Evolutionary conservation across 2,329 filamentous ascomycete genomes (phyloP).

Genomic region (Aspergillus sp.): DNA sequence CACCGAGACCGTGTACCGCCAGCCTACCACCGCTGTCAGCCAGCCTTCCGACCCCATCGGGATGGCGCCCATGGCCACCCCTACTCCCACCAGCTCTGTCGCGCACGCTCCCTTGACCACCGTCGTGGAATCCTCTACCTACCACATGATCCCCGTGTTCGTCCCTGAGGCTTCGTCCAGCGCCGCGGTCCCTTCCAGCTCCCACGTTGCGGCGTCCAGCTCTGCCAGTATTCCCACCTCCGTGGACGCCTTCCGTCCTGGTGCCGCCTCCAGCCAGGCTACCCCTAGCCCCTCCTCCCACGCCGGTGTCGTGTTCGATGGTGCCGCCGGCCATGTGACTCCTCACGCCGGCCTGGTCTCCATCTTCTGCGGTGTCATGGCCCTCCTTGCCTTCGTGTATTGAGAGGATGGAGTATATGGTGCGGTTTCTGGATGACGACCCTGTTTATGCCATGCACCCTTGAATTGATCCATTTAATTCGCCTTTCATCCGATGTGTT

Average conservation of each 20-base stretch:
- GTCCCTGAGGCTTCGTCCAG: constrained; percentile 14
- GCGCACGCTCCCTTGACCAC: background rate
- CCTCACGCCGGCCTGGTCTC: constrained; percentile 22
- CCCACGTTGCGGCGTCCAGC: constrained; percentile 24
- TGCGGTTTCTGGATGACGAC: background rate
- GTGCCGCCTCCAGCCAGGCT: constrained; percentile 32
- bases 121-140: constrained; percentile 11
- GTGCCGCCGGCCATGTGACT: constrained; percentile 20
- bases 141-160: constrained; percentile 27
- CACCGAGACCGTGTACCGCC: constrained; percentile 15
- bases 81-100: background rate
- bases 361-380: constrained; percentile 22
- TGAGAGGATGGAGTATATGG: constrained; percentile 12
- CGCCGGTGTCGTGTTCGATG: constrained; percentile 23
- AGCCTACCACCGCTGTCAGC: background rate
- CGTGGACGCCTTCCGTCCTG: constrained; percentile 43
- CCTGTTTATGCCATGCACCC: background rate
- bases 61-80: background rate
- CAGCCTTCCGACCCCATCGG: background rate
- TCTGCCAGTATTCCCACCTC: constrained; percentile 43
- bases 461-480: background rate
- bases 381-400: constrained; percentile 28
- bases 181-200: constrained; percentile 10
- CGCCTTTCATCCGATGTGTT: background rate
- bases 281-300: constrained; percentile 40